phyloP scores from a whole-genome alignment of 352 stramenopile species.

The Phytophthora meadii region DNA sequence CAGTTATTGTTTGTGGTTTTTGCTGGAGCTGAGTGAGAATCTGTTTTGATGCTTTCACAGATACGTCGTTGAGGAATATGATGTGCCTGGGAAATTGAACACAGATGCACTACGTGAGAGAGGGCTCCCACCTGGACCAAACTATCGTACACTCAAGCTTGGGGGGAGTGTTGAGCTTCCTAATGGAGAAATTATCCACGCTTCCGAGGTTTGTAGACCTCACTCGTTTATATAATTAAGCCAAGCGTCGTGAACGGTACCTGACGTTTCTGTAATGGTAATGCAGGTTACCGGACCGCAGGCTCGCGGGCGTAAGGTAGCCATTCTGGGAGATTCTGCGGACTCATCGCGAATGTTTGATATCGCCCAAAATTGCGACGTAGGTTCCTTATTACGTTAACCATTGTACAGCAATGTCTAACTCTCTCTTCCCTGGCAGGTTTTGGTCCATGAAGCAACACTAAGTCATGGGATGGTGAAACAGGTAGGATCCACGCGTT shows the following conservation, averaged over 20 bases:
- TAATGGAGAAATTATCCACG: conserved; percentile 74
- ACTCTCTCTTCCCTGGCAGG: conserved; percentile 34
- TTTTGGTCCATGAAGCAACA: conserved; percentile 90
- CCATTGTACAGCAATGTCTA: too few relatives aligned
- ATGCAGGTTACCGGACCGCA: conserved; percentile 65
- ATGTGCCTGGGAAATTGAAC: conserved; percentile 85
- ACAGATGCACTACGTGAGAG: conserved; percentile 78
- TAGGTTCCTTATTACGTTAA: conserved; percentile 28
- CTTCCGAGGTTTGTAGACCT: conserved; percentile 67
- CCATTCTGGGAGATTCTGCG: conserved; percentile 79
- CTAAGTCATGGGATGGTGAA: conserved; percentile 74
- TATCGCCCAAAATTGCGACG: conserved; percentile 79
- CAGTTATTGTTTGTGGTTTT: neutral
- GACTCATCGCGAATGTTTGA: conserved; percentile 82
- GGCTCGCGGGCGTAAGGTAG: conserved; percentile 71
- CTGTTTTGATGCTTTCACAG: conserved; percentile 28
- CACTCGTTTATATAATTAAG: neutral
- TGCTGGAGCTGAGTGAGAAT: neutral
- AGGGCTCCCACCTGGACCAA: conserved; percentile 87
- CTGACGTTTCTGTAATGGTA: conserved; percentile 2
- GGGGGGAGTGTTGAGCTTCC: conserved; percentile 86
- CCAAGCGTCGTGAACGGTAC: neutral
- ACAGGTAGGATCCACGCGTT: conserved; percentile 40
- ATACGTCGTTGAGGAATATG: conserved; percentile 83
- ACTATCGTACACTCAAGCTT: conserved; percentile 91